Evolutionary conservation across 1,284 basidiomycete species (phyloP), one percentile per base, ranked within the genome.

Genomic region (Trametes versicolor): DNA sequence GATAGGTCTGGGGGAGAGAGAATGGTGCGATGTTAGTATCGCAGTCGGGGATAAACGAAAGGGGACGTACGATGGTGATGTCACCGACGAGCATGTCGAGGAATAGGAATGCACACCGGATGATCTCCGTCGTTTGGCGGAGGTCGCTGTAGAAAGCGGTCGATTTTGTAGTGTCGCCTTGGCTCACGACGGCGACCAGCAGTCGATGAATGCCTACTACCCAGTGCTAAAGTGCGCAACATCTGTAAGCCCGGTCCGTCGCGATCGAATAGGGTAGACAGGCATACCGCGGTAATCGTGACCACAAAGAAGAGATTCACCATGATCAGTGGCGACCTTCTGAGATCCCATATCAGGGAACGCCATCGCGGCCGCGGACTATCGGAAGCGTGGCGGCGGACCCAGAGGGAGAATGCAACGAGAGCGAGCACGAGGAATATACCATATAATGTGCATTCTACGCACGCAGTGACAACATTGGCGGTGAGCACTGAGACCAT

Each of bases 11-110:
- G 0, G 9, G 15, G 17, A 12, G 5, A 9, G 29, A 37, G 15
- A 19, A 43, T 50, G 6, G 17, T 25, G 45, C 23, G 7, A 6
- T 7, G 23, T 19, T 39, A 8, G 4, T 19, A 43, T n/a, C 13
- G 39, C 19, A 54, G 29, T 3, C 12, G 4, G n/a, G 5, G 13
- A 17, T 27, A 2, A 13, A 1, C 27, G 4, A 57, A 45, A 10
- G n/a, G 29, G 7, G n/a, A 25, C 27, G 17, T 34, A 62, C 64
- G 13, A 65, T 56, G 15, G 58, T 54, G 15, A 54, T 21, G 21
- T 65, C 64, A 21, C 34, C 55, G 25, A 62, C 45, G 19, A 58
- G 29, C 34, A 58, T 34, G n/a, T 50, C 56, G n/a, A 57, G 23
- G n/a, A 65, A 54, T 4, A 65, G 43, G 7, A 58, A 10, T 2